Evolutionary conservation across 73 alveolate species (phyloP).

Genomic region (Uronychia binucleata): DNA sequence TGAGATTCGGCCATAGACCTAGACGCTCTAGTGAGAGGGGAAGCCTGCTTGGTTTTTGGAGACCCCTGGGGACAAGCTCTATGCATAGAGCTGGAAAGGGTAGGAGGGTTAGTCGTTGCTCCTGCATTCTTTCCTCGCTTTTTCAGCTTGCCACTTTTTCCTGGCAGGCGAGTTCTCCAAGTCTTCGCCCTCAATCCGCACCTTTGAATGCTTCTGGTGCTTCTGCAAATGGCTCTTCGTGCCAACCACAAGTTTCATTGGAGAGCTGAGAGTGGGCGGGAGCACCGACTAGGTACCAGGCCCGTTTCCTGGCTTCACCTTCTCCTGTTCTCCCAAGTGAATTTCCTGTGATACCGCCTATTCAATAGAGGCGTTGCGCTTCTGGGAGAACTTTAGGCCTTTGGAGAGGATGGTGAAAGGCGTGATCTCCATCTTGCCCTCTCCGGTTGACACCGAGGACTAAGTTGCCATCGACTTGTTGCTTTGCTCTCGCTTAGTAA

Average conservation of each 20-base stretch:
- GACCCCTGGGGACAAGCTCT: background rate
- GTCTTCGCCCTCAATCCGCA: background rate
- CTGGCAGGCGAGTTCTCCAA: no score
- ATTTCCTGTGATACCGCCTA: no score
- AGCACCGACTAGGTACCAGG: background rate
- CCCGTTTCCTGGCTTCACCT: background rate
- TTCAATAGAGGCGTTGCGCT: no score
- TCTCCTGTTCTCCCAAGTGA: no score
- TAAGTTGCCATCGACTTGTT: background rate
- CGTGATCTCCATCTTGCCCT: no score
- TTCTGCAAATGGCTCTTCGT: background rate
- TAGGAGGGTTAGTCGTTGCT: background rate
- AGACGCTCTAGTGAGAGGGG: no score
- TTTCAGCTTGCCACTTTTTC: background rate
- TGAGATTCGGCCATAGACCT: background rate
- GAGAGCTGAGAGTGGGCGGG: background rate
- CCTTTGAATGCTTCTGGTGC: background rate
- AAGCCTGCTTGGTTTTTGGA: no score
- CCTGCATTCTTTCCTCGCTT: background rate
- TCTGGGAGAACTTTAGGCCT: background rate
- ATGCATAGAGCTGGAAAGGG: background rate
- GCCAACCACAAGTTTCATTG: background rate
- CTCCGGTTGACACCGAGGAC: background rate
- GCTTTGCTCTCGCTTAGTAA: background rate
- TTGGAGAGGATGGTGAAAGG: background rate